Base-by-base conservation (phyloP, 2,329 filamentous ascomycete genomes). In the Rutstroemia sp. region DNA sequence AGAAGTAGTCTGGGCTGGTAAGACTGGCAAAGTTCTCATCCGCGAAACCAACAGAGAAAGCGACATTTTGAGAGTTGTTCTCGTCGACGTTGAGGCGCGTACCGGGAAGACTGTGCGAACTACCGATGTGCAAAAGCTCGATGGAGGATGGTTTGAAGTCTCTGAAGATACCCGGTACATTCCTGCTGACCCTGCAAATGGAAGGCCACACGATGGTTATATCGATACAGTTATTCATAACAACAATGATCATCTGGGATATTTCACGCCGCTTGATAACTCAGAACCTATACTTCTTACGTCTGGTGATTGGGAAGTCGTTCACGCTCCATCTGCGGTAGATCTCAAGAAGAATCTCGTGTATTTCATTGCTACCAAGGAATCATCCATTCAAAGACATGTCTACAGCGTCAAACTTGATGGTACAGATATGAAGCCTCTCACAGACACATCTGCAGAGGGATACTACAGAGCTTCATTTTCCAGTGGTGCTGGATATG, bases 131-230 rank as follows among this genome's bases (percentile, higher is more conserved):
- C 82, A 84, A 62, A 79, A 86, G 57, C 77, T 96, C n/a, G 94
- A 99, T 70, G 92, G 92, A 21, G 95, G 94, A 37, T 99, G 94
- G 94, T 92, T 96, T 65, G 94, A 99, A 73, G 90, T 96, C 44
- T 90, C 90, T 1, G 87, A 96, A 65, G 82, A 86, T 44, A 96
- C 92, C 3, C 84, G 77, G 14, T 97, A 87, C 68, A 86, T 99
- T 57, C 94, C 94, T 2, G 88, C 90, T 3, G 90, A 96, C 69
- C 80, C 87, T 21, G 71, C 74, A 10, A 90, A 88, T 60, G 89
- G 88, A 14, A 85, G 92, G 21, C 77, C 81, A 2, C 73, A 92
- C 5, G 91, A 96, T 71, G 94, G 94, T 21, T 99, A 99, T 67
- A 85, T 99, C 60, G 94, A 99, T 71, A 91, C 88, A 0, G 77